Conservation (phyloP, 768 basidiomycete genomes). For the Terana coerulea region DNA sequence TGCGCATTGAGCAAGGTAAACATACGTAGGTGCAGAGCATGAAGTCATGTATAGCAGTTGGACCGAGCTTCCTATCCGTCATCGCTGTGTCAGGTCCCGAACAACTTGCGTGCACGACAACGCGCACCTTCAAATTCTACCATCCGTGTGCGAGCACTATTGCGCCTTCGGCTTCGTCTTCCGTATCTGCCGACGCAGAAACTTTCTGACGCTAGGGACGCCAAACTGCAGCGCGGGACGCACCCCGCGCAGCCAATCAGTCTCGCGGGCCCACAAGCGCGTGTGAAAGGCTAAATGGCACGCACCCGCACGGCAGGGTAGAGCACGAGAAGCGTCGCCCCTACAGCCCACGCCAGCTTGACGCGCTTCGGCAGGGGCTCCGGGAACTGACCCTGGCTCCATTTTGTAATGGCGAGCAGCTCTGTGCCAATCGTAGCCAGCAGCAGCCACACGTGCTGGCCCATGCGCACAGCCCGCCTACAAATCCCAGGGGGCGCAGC, state of each 20-base stretch:
- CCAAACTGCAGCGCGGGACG: slow-evolving; percentile 51
- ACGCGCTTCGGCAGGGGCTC: slow-evolving; percentile 60
- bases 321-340: slow-evolving; percentile 52
- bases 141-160: slow-evolving; percentile 18
- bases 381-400: slow-evolving; percentile 69
- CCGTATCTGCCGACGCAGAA: slow-evolving; percentile 36
- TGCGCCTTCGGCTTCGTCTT: slow-evolving; percentile 29
- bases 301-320: slow-evolving; percentile 67
- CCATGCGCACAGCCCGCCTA: slow-evolving; percentile 84
- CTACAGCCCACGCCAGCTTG: slow-evolving; percentile 64
- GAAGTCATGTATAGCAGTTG: slow-evolving; percentile 5
- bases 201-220: slow-evolving; percentile 51
- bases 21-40: slow-evolving; percentile 5
- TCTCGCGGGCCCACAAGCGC: background rate
- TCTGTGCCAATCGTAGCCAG: slow-evolving; percentile 85
- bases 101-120: background rate
- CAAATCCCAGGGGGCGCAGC: background rate
- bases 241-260: slow-evolving; percentile 17
- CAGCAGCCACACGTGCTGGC: slow-evolving; percentile 83
- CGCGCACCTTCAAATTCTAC: background rate
- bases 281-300: slow-evolving; percentile 2
- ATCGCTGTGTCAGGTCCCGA: background rate
- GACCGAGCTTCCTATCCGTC: background rate
- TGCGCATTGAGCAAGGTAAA: too few relatives aligned
- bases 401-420: slow-evolving; percentile 75